Evolutionary conservation across 2,329 filamentous ascomycete genomes (phyloP).

Genomic region (Simplicillium aogashimaense): DNA sequence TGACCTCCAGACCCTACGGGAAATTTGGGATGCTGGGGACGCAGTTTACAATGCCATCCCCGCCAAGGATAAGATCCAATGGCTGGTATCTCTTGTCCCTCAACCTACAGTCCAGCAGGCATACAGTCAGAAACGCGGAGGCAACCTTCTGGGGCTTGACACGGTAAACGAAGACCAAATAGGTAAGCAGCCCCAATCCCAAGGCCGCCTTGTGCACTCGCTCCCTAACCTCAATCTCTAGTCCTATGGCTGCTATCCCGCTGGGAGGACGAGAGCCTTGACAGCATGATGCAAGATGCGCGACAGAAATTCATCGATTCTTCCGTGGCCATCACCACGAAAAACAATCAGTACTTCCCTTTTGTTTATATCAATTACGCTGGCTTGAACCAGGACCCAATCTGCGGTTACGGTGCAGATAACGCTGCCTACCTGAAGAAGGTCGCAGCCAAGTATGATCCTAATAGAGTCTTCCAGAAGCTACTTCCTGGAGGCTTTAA

Average conservation of each 20-base stretch:
- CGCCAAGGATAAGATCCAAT: conserved; percentile 8
- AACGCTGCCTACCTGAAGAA: conserved; percentile 20
- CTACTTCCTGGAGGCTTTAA: conserved; percentile 18
- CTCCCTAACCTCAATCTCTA: neutral
- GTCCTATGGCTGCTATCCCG: conserved; percentile 8
- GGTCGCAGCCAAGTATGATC: conserved; percentile 21
- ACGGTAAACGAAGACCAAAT: conserved; percentile 5
- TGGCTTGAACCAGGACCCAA: conserved; percentile 22
- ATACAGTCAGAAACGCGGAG: conserved; percentile 1
- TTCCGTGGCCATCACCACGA: conserved; percentile 2
- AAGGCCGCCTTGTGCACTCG: neutral
- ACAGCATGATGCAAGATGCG: conserved; percentile 3
- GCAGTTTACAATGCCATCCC: conserved; percentile 6
- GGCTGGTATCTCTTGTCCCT: conserved; percentile 9
- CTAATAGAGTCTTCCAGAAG: conserved; percentile 20
- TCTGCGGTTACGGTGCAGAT: conserved; percentile 24
- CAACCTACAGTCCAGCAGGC: conserved; percentile 7
- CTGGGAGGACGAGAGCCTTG: conserved; percentile 7
- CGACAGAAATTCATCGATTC: conserved; percentile 4
- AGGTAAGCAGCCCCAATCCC: conserved; percentile 2
- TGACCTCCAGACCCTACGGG: conserved; percentile 5
- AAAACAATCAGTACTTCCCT: conserved; percentile 3
- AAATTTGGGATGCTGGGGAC: conserved; percentile 6
- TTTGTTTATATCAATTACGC: conserved; percentile 33
- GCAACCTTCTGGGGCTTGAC: conserved; percentile 7